Conservation (phyloP, 129 eudicot species). For the Oenanthe sinensis region DNA sequence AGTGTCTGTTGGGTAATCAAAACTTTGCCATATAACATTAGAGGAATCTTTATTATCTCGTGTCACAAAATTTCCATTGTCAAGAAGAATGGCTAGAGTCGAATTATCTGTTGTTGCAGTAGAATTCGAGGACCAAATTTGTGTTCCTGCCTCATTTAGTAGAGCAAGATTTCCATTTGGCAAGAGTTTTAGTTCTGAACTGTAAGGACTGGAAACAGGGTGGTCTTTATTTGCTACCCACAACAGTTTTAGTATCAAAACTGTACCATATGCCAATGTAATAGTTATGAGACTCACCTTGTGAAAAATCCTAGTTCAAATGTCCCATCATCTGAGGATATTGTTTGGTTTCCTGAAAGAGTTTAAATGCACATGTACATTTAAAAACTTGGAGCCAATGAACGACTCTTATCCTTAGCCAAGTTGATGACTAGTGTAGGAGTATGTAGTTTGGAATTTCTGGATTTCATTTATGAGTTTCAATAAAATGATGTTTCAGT, state of each 20-base stretch:
- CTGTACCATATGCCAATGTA: constrained; percentile 28
- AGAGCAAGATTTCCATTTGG: constrained; percentile 18
- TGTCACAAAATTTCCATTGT: constrained; percentile 22
- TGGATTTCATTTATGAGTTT: too few relatives aligned
- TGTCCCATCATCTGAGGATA: constrained; percentile 7
- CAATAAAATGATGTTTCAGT: too few relatives aligned
- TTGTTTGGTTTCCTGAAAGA: constrained; percentile 14
- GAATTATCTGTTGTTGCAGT: constrained; percentile 7
- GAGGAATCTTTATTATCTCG: background rate
- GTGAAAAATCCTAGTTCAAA: constrained; percentile 32
- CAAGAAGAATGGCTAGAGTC: constrained; percentile 17
- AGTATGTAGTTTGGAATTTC: too few relatives aligned
- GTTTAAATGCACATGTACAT: too few relatives aligned
- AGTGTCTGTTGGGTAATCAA: constrained; percentile 18
- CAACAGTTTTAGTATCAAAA: background rate
- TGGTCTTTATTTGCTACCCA: constrained; percentile 29
- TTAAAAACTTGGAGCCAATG: too few relatives aligned
- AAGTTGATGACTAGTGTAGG: too few relatives aligned
- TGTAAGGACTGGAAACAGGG: constrained; percentile 15
- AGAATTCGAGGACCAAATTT: constrained; percentile 6
- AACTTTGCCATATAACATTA: background rate
- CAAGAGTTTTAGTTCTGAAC: constrained; percentile 13
- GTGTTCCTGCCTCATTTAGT: constrained; percentile 9
- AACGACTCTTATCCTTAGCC: too few relatives aligned
- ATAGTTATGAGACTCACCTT: constrained; percentile 11